Evolutionary conservation across 306 rosid genomes (phyloP).

Genomic region (Cicer yamashitae): DNA sequence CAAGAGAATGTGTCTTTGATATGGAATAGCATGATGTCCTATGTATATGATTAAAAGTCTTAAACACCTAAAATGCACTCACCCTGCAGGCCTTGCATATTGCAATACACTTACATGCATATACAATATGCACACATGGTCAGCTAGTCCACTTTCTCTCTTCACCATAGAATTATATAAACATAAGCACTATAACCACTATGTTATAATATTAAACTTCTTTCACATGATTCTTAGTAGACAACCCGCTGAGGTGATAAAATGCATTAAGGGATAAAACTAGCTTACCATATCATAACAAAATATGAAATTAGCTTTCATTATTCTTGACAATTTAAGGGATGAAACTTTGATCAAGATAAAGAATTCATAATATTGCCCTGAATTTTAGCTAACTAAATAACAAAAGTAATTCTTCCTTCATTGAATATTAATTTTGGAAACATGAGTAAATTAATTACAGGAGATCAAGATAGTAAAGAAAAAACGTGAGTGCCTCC

Average conservation of each 20-base stretch:
- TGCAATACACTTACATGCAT: constrained; percentile 5
- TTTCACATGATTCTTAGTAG: constrained; percentile 5
- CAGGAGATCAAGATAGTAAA: not conserved
- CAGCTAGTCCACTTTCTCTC: constrained; percentile 31
- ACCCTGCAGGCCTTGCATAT: constrained; percentile 14
- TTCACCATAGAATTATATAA: constrained; percentile 12
- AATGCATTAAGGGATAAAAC: not conserved
- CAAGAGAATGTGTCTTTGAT: constrained; percentile 20
- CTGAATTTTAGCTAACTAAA: constrained; percentile 6
- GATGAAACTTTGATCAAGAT: not conserved
- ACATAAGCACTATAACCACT: constrained; percentile 2
- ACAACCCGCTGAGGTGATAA: constrained; percentile 16
- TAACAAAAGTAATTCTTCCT: constrained; percentile 12
- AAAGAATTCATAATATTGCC: constrained; percentile 10
- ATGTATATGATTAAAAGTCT: not conserved
- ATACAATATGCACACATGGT: constrained; percentile 11
- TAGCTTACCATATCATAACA: not conserved
- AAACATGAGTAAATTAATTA: constrained; percentile 11
- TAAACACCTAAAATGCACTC: constrained; percentile 35
- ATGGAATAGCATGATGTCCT: not conserved
- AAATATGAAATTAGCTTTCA: constrained; percentile 10
- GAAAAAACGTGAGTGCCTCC: not conserved
- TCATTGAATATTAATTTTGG: constrained; percentile 4
- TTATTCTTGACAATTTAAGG: not conserved
- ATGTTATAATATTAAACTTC: not conserved